These are phyloP conservation scores for Microbotryum saponariae DNA, from an alignment of 1,284 basidiomycete species.

Conservation along the genomic window DNA sequence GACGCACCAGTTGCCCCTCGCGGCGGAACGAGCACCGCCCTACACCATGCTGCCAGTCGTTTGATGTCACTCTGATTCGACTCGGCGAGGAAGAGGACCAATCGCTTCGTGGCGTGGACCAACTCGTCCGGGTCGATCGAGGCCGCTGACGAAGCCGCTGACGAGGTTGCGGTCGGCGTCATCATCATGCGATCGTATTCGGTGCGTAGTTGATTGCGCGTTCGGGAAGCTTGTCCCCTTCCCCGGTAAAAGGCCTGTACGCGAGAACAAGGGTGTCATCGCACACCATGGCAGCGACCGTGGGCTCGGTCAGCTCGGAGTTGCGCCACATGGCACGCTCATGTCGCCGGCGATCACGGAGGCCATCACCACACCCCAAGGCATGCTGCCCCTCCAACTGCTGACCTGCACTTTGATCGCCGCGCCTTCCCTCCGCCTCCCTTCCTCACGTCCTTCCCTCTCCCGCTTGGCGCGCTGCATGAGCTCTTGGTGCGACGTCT, in stretches of 20 bases:
- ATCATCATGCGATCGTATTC: constrained; percentile 46
- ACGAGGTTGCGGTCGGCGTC: neutral
- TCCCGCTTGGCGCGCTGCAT: constrained; percentile 55
- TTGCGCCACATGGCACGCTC: neutral
- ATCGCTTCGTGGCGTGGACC: constrained; percentile 23
- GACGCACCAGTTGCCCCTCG: neutral
- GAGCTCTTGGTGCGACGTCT: constrained; percentile 50
- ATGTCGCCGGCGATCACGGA: neutral
- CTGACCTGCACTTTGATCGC: constrained; percentile 59
- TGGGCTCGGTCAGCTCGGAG: neutral
- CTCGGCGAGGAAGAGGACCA: constrained; percentile 19
- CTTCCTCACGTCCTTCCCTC: constrained; percentile 53
- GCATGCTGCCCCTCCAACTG: constrained; percentile 42
- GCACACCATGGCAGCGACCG: neutral
- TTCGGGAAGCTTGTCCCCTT: constrained; percentile 42
- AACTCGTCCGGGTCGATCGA: neutral
- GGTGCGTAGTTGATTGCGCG: constrained; percentile 46
- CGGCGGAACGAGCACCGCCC: constrained; percentile 38
- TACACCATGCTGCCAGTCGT: constrained; percentile 51
- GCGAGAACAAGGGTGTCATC: neutral
- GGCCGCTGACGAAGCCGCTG: neutral
- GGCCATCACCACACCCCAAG: neutral
- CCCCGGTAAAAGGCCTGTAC: constrained; percentile 43
- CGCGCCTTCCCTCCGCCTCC: constrained; percentile 52
- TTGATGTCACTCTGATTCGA: constrained; percentile 31